phyloP scores from a whole-genome alignment of 768 basidiomycete species.

The Agaricus blazei region DNA sequence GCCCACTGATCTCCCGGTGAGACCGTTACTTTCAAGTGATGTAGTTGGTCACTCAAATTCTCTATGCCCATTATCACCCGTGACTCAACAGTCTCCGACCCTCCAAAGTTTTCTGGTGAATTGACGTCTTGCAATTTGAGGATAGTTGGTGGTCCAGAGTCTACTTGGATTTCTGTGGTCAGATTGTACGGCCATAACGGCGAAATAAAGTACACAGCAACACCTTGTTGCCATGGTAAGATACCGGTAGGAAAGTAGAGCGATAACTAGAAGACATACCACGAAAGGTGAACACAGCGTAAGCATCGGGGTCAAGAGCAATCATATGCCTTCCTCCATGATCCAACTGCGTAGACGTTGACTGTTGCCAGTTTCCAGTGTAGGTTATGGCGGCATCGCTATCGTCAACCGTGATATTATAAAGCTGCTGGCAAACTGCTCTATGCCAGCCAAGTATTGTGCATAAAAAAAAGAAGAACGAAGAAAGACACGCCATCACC shows the following conservation, averaged over 20 bases:
- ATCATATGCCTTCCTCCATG: neutral
- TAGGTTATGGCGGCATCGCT: conserved; percentile 1
- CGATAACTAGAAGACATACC: neutral
- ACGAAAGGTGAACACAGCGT: conserved; percentile 5
- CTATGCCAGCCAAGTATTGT: neutral
- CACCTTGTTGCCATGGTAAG: conserved; percentile 16
- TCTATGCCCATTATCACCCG: conserved; percentile 29
- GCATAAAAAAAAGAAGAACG: neutral
- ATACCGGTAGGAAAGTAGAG: neutral
- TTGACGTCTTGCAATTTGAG: conserved; percentile 20
- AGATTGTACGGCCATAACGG: conserved; percentile 34
- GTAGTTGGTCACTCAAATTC: conserved; percentile 25
- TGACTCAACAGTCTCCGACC: conserved; percentile 33
- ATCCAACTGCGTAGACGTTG: neutral
- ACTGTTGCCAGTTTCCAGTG: neutral
- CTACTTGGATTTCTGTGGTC: conserved; percentile 23
- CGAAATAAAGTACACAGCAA: conserved; percentile 29
- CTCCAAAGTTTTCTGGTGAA: conserved; percentile 5
- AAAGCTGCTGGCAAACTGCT: neutral
- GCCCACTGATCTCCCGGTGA: conserved; percentile 27
- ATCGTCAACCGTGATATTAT: conserved; percentile 10
- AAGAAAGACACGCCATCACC: neutral
- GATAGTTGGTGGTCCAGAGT: conserved; percentile 16
- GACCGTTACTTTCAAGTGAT: conserved; percentile 31
- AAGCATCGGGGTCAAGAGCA: neutral